Evolutionary conservation across 768 basidiomycete species (phyloP), one percentile per base, ranked within the genome.

Genomic region (Clavulina sp.): DNA sequence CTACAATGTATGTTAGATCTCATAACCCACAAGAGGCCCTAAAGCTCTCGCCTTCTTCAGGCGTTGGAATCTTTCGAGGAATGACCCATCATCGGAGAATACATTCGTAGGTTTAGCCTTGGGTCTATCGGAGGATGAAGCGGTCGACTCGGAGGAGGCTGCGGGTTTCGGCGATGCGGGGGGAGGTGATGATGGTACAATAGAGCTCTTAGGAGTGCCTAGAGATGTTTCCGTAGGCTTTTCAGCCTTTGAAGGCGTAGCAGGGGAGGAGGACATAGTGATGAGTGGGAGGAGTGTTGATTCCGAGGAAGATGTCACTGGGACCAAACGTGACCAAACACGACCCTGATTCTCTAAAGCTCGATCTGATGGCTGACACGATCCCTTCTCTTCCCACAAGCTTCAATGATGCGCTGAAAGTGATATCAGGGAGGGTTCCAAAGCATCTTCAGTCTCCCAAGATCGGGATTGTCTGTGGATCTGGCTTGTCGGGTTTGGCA

Each of bases 401-500:
- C n/a, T 59, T 58, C 44, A 24, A 44, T 41, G 26, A 34, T 16
- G 52, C 59, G 3, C 19, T 59, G 21, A 55, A 60, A 34, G 41
- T 33, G n/a, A 51, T 60, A 16, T 50, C 44, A 30, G 41, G 41
- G 6, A 33, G 52, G 24, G 31, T 66, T 24, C 62, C 63, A 1
- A 32, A 48, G 6, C 49, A 52, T 21, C 71, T 81, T 5, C 68
- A 64, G 26, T 60, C 52, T n/a, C 87, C 87, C 6, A 69, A 69
- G 31, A 74, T 88, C 18, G 88, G 81, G 19, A 85, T 92, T 58
- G 78, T 92, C 26, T 91, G 87, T 62, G 88, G 89, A 52, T 84
- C 82, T 1, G 88, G 89, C 2, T 68, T 92, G 48, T 78, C 77
- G 59, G 84, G 83, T 0, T 71, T 93, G 26, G 83, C 74, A 0